Conservation (phyloP, 331 rosid genomes). For the Pyrus hybrid region DNA sequence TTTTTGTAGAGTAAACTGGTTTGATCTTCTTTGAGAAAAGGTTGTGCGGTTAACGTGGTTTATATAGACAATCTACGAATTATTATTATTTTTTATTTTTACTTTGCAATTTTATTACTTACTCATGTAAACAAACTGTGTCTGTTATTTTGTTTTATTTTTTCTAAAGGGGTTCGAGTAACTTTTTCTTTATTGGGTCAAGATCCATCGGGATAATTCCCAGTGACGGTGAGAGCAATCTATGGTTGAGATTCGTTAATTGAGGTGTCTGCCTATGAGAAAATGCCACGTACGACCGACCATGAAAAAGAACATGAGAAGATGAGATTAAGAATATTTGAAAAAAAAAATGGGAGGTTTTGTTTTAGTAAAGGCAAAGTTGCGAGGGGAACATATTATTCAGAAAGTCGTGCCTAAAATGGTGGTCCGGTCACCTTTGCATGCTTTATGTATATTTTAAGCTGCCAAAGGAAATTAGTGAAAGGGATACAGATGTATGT, state of each 20-base stretch:
- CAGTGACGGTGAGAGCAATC: constrained; percentile 7
- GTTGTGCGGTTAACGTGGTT: not conserved
- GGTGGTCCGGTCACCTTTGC: constrained; percentile 21
- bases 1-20: not conserved
- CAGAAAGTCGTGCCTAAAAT: not conserved
- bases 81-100: not conserved
- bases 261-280: not conserved
- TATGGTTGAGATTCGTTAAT: constrained; percentile 16
- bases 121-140: not conserved
- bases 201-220: constrained; percentile 16
- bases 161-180: not conserved
- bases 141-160: not conserved
- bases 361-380: not conserved
- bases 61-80: constrained; percentile 1
- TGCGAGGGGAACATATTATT: not conserved
- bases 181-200: not conserved
- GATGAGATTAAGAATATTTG: constrained; percentile 6
- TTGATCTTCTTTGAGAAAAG: too few relatives aligned
- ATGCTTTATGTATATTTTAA: constrained; percentile 2
- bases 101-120: not conserved
- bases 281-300: constrained; percentile 30
- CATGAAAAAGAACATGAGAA: not conserved
- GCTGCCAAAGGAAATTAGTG: not conserved
- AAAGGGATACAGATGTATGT: not conserved
- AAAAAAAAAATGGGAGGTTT: not conserved